Base-by-base conservation (phyloP, 768 basidiomycete genomes). In the Mycena polygramma region DNA sequence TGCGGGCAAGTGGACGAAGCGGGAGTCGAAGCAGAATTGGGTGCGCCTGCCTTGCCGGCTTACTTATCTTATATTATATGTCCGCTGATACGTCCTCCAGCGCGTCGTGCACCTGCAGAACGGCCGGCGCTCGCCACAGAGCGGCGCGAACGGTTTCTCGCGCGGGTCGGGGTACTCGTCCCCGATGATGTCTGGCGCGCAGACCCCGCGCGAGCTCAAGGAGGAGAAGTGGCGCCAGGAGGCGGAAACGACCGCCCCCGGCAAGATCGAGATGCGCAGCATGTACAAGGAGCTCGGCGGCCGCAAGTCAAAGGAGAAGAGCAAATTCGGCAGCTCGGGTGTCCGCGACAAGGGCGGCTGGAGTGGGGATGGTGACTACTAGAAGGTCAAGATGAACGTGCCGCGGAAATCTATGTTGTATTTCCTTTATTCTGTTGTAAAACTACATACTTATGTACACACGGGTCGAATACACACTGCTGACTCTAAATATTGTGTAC, bases 21-120 rank as follows among this genome's bases (percentile, higher is more conserved):
- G 92, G 65, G 96, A 98, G 79, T 96, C 94, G n/a, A 98, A 96
- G 78, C 92, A 95, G 80, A 92, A 92, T 73, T 98, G 96, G 96
- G 92, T 90, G 72, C 26, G 82, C 85, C 69, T 9, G 58, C 57
- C 53, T 66, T n/a, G 41, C 71, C 51, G 43, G 11, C 36, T 6
- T 6, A 30, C 30, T 30, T 30, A 6, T 30, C 2, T 30, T 30
- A 2, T 30, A 6, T 30, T 30, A n/a, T n/a, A n/a, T 68, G 72
- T 37, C 68, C 45, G 57, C 49, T 66, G 53, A 65, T 58, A 41
- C 46, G 63, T 73, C 26, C 35, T 24, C 15, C 72, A 94, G 92
- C 90, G 93, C 45, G 75, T 84, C 13, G 85, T 84, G 10, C 87
- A 80, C 78, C 80, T 81, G 62, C 85, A 77, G 81, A 80, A 77